phyloP scores from a whole-genome alignment of 148 eudicot species.

The Camellia japonica region DNA sequence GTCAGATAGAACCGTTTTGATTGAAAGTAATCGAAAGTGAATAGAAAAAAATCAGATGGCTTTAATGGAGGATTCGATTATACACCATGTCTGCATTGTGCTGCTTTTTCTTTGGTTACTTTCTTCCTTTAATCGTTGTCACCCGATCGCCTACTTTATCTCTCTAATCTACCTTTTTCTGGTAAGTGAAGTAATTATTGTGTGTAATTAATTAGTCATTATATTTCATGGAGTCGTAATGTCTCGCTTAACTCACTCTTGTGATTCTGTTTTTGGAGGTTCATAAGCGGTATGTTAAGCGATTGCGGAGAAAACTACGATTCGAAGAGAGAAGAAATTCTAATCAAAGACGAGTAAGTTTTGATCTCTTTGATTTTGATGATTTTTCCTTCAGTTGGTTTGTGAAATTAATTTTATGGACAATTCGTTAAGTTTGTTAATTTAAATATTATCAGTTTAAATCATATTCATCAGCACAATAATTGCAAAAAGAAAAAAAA shows the following conservation, averaged over 20 bases:
- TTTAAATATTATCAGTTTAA: too few relatives aligned
- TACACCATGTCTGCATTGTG: conserved; percentile 69
- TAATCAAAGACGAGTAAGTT: conserved; percentile 66
- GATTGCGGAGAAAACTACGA: conserved; percentile 62
- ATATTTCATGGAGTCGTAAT: background rate
- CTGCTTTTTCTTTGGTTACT: conserved; percentile 51
- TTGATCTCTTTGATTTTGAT: background rate
- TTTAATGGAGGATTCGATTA: conserved; percentile 48
- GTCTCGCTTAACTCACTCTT: background rate
- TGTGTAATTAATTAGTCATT: background rate
- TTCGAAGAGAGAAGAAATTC: conserved; percentile 70
- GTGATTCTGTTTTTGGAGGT: conserved; percentile 44
- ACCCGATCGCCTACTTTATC: conserved; percentile 45
- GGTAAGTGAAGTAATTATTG: conserved; percentile 31
- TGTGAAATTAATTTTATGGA: too few relatives aligned
- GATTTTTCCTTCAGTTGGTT: background rate
- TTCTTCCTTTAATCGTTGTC: conserved; percentile 42
- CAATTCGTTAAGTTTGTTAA: too few relatives aligned
- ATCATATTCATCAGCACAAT: too few relatives aligned
- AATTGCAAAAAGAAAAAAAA: too few relatives aligned
- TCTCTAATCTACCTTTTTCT: conserved; percentile 53
- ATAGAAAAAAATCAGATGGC: conserved; percentile 13
- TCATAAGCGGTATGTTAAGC: conserved; percentile 56
- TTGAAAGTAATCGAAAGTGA: background rate
- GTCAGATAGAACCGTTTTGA: too few relatives aligned